phyloP scores from a whole-genome alignment of 345 rosid species.

The Psidium guajava region DNA sequence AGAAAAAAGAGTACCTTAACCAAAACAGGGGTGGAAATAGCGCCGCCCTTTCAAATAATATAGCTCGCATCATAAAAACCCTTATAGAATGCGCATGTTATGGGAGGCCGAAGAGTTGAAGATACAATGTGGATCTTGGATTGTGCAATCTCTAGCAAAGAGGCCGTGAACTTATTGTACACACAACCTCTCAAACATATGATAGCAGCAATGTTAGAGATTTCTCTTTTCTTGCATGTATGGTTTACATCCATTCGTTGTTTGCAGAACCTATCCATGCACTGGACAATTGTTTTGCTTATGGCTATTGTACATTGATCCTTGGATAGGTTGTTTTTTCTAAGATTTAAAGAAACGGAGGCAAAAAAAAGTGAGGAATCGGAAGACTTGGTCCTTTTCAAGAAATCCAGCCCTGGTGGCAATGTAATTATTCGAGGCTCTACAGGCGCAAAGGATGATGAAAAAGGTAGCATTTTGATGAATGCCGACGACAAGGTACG shows the following conservation, averaged over 20 bases:
- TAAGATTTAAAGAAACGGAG: neutral
- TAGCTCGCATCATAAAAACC: too few relatives aligned
- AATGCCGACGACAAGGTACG: neutral
- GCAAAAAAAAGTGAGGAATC: neutral
- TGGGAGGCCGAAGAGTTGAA: neutral
- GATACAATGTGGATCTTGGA: neutral
- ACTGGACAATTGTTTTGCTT: neutral
- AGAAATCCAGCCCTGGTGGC: neutral
- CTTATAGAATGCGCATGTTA: neutral
- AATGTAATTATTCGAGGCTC: neutral
- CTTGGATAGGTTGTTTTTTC: neutral
- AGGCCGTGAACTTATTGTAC: neutral
- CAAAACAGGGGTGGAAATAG: too few relatives aligned
- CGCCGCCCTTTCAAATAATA: too few relatives aligned
- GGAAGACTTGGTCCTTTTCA: neutral
- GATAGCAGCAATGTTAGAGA: neutral
- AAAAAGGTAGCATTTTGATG: neutral
- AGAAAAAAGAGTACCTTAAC: too few relatives aligned
- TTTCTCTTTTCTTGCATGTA: neutral
- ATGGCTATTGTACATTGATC: neutral
- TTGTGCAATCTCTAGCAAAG: neutral
- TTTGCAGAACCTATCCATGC: neutral
- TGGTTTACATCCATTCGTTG: neutral
- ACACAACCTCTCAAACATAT: neutral
- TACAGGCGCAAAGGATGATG: neutral